Evolutionary conservation across 768 basidiomycete genomes (phyloP).

Genomic region (Agrocybe pediades): DNA sequence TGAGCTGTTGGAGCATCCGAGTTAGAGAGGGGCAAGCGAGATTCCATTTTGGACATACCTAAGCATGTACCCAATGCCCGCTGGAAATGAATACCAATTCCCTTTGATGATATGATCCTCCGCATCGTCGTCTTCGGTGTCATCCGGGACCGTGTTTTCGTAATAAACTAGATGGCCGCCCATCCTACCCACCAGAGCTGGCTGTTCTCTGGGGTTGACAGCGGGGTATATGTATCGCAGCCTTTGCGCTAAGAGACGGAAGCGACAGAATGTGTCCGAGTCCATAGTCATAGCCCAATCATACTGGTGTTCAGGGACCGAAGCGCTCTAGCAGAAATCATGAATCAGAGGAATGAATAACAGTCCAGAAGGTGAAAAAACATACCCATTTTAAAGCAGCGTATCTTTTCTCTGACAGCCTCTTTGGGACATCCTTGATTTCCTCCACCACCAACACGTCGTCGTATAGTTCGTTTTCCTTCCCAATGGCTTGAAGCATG

Average conservation of each 20-base stretch:
- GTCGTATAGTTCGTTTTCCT: not conserved
- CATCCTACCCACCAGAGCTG: conserved; percentile 1
- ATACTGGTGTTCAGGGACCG: not conserved
- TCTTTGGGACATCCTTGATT: not conserved
- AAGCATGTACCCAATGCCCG: conserved; percentile 4
- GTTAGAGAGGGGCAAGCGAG: no score
- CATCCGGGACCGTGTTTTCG: not conserved
- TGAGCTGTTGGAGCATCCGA: not conserved
- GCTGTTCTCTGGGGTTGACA: not conserved
- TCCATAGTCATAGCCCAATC: conserved; percentile 5
- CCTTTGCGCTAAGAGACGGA: not conserved
- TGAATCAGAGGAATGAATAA: not conserved
- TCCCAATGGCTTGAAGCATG: not conserved
- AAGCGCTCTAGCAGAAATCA: not conserved
- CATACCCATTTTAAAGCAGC: conserved; percentile 3
- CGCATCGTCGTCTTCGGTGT: not conserved
- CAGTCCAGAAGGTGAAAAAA: not conserved
- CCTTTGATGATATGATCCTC: not conserved
- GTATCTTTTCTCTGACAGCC: conserved; percentile 6
- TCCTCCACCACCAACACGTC: not conserved
- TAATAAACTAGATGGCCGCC: not conserved
- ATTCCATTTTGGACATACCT: no score
- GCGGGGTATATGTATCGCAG: not conserved
- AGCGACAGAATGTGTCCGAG: conserved; percentile 8
- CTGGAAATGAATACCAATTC: not conserved